Evolutionary conservation across 257 asterid species (phyloP).

Genomic region (Primulina eburnea): DNA sequence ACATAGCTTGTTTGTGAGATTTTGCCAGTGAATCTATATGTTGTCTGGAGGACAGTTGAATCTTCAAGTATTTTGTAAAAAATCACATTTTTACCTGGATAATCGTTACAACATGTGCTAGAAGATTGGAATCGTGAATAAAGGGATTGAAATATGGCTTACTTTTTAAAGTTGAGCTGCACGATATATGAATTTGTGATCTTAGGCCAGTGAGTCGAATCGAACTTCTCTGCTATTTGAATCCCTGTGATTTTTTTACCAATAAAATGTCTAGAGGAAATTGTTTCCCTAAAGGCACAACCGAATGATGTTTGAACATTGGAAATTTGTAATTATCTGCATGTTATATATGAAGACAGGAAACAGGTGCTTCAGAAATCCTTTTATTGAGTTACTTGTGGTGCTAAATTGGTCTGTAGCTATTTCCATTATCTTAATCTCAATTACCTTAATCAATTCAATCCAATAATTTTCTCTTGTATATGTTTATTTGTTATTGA

Average conservation of each 20-base stretch:
- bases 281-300: not conserved
- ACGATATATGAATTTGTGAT: constrained; percentile 12
- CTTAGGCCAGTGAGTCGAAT: not conserved
- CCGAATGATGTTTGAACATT: not conserved
- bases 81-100: too few relatives aligned
- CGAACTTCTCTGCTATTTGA: not conserved
- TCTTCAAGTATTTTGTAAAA: not conserved
- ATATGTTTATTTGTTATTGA: not conserved
- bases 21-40: constrained; percentile 15
- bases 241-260: constrained; percentile 7
- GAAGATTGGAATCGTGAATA: not conserved
- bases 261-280: constrained; percentile 3
- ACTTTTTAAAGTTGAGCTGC: constrained; percentile 6
- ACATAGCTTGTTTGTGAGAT: not conserved
- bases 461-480: not conserved
- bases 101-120: not conserved
- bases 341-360: not conserved
- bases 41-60: constrained; percentile 18
- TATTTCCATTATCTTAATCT: not conserved
- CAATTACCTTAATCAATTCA: constrained; percentile 3
- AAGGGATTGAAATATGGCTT: not conserved
- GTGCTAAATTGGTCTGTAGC: not conserved
- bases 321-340: not conserved
- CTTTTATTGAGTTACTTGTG: not conserved
- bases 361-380: not conserved